Base-by-base conservation (phyloP, 2,329 filamentous ascomycete genomes). In the Neonectria punicea region DNA sequence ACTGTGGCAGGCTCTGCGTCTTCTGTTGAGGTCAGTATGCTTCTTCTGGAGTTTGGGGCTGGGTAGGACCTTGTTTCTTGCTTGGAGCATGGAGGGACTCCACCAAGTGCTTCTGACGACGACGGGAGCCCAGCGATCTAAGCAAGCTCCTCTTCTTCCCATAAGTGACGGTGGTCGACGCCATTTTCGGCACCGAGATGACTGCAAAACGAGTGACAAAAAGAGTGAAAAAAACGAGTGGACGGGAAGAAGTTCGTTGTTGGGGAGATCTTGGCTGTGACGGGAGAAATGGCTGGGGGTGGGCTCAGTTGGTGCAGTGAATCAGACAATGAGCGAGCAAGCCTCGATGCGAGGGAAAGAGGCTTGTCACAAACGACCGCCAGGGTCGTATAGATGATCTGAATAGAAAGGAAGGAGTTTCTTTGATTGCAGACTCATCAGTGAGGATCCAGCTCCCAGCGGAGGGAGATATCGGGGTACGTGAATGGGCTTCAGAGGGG, bases 71-170 rank as follows among this genome's bases (percentile, higher is more conserved):
- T 51, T 68, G 41, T 22, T 70, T 69, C 22, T 60, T 67, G 16
- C 47, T 34, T 10, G 39, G n/a, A 20, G 39, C 16, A 20, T 61
- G 59, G n/a, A 67, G 28, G 20, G 67, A 65, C 11, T 71, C 66
- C 18, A 53, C 46, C 18, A 70, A 43, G 22, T 63, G 49, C 51
- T 68, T 76, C 50, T 70, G 70, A n/a, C 70, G 70, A 32, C 71
- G 68, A 11, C 69, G 74, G 36, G 75, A 74, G 22, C 74, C 72
- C 20, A 77, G 61, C 2, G 74, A 66, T 41, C 66, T 71, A 51
- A 78, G 66, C 30, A 78, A 70, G 53, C 66, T 70, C 63, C 72
- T 71, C 61, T 75, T 79, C 65, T 75, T 77, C n/a, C 76, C 73
- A 51, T 77, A 77, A 3, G 71, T 75, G 18, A 73, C 53, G 5